Percentiles rank a stretch among this genome's conserved stretches.
phyloP scores from a whole-genome alignment of 352 stramenopile genomes.

The Phytophthora boehmeriae region DNA sequence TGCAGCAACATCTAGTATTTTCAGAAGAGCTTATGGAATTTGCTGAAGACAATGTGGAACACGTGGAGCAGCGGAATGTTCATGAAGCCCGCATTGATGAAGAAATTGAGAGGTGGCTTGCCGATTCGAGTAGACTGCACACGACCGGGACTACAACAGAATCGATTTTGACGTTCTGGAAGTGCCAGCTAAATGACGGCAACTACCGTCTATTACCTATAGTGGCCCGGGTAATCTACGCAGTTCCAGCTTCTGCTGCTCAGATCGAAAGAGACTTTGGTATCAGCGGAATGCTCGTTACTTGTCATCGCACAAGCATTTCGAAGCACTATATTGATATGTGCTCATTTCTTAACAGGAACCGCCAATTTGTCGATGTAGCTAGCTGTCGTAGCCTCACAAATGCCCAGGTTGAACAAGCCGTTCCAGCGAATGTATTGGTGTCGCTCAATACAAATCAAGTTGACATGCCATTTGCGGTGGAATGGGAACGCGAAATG shows the following conservation, averaged over 20 bases:
- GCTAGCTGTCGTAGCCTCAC: not conserved
- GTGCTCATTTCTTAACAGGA: not conserved
- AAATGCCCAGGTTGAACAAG: not conserved
- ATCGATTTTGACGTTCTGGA: not conserved
- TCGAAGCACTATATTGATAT: not conserved
- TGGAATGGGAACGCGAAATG: too few species aligned
- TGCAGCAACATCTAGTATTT: too few species aligned
- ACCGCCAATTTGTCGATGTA: not conserved
- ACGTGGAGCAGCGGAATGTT: too few species aligned
- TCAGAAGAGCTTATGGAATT: too few species aligned
- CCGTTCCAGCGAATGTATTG: not conserved
- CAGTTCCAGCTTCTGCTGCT: not conserved
- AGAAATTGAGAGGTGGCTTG: conserved; percentile 15
- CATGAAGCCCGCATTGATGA: conserved; percentile 14
- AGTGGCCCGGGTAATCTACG: not conserved
- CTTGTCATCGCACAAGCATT: not conserved
- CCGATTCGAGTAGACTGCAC: not conserved
- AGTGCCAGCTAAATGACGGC: not conserved
- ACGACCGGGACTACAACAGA: not conserved
- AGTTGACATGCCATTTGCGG: too few species aligned
- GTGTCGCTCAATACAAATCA: too few species aligned
- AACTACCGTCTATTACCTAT: not conserved
- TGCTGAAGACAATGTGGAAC: too few species aligned
- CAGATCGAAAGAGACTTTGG: not conserved
- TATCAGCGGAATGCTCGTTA: not conserved